Evolutionary conservation across 139 green algal species (phyloP).

Genomic region (Micractinium sp.): DNA sequence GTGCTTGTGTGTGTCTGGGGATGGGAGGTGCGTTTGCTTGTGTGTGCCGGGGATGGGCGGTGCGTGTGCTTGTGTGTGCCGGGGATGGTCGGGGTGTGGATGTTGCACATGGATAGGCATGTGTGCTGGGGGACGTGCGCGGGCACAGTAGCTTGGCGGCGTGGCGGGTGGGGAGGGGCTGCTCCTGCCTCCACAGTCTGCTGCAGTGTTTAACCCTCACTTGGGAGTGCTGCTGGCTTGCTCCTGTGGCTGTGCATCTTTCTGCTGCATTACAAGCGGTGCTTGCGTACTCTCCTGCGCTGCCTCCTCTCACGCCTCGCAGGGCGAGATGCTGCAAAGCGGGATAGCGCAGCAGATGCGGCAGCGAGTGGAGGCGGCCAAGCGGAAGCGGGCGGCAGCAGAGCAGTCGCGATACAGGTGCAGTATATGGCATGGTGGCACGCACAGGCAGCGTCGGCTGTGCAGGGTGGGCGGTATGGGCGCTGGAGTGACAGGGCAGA

Average conservation of each 20-base stretch:
- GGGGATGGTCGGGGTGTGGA: no score
- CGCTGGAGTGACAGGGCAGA: no score
- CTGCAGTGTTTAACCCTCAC: no score
- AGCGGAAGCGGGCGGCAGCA: slow-evolving; percentile 41
- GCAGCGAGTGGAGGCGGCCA: slow-evolving; percentile 42
- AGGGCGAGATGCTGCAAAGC: slow-evolving; percentile 46
- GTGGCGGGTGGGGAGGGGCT: not conserved
- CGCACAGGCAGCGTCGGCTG: not conserved
- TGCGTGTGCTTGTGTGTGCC: no score
- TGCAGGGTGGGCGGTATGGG: not conserved
- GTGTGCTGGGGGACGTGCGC: not conserved
- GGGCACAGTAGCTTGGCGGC: not conserved
- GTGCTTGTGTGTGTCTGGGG: no score
- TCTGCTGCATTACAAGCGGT: no score
- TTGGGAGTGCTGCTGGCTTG: not conserved
- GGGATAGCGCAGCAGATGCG: slow-evolving; percentile 44
- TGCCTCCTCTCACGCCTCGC: not conserved
- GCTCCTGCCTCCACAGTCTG: not conserved
- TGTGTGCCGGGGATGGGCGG: no score
- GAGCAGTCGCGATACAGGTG: slow-evolving; percentile 26
- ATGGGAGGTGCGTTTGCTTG: no score
- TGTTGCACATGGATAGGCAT: not conserved
- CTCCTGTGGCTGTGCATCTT: no score
- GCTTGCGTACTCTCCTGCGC: not conserved
- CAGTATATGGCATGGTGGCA: not conserved